A percentile compares a stretch with the other conserved stretches of the same genome.
phyloP scores from a whole-genome alignment of 495 filamentous ascomycete species.

The Hypoxylon cercidicola region DNA sequence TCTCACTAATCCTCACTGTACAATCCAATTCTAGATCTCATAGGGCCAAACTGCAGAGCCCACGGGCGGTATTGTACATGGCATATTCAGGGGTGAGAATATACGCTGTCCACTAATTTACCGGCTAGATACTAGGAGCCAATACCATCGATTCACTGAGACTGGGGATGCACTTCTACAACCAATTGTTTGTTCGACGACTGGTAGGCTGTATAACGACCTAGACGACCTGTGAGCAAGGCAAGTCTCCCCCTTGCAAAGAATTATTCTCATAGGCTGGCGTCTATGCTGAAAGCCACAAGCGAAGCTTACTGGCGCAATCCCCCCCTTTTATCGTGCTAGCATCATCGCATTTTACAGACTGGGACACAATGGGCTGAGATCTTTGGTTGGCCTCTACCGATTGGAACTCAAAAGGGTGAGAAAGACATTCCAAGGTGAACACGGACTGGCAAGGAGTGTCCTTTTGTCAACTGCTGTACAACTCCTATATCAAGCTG shows the following conservation, averaged over 20 bases:
- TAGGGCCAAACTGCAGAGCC: slow-evolving; percentile 34
- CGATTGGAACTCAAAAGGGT: slow-evolving; percentile 1
- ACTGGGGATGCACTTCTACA: slow-evolving; percentile 15
- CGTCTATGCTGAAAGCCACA: slow-evolving; percentile 19
- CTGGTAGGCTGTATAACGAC: slow-evolving; percentile 9
- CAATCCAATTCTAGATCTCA: slow-evolving; percentile 23
- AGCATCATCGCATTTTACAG: slow-evolving; percentile 1
- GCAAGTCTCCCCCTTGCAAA: slow-evolving; percentile 5
- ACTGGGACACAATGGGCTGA: not conserved
- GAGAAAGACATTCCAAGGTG: not conserved
- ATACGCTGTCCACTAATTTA: slow-evolving; percentile 36
- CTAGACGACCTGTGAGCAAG: slow-evolving; percentile 17
- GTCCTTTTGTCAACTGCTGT: not conserved
- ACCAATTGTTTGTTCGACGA: slow-evolving; percentile 27
- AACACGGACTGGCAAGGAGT: not conserved
- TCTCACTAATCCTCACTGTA: not conserved
- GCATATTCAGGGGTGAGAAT: slow-evolving; percentile 25
- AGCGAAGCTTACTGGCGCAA: slow-evolving; percentile 8
- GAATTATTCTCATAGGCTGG: slow-evolving; percentile 24
- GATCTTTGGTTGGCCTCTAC: not conserved
- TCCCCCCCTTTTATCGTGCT: not conserved
- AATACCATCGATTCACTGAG: slow-evolving; percentile 13
- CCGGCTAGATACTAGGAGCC: slow-evolving; percentile 24
- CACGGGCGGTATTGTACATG: slow-evolving; percentile 17
- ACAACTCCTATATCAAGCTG: not conserved